Evolutionary conservation across 2,329 filamentous ascomycete species (phyloP), one percentile per base, ranked within the genome.

Genomic region (Dothidotthia symphoricarpi): DNA sequence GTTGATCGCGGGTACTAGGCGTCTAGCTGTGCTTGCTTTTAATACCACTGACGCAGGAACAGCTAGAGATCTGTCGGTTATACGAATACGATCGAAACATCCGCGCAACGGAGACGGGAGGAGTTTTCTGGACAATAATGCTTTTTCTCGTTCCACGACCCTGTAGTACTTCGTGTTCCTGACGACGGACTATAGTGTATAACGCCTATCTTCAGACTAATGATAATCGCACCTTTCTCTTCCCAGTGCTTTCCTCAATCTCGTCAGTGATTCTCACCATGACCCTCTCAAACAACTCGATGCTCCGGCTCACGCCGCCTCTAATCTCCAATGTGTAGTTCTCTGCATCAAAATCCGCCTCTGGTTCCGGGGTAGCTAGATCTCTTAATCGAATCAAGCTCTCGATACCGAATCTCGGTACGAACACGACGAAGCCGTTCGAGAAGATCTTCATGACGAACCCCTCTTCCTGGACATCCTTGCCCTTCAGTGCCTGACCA

Each of bases 371-470:
- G 12, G 85, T 80, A 3, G 83, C 83, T 41, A 97, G 75, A 69
- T 97, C 93, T 41, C 88, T 76, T 53, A 97, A 71, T 9, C 91
- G 78, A 49, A 98, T 93, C 45, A 96, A 72, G 27, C 88, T 86
- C 72, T 98, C 93, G 57, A 98, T 94, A 27, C 93, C 93, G 67
- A 98, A 98, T 12, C 88, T 76, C 6, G 93, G 93, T 33, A 98
- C 91, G 45, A 97, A 90, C 9, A 97, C 90, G 13, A 97, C 93
- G 56, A 96, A 91, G 6, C 93, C 93, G 69, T 98, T 98, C 64
- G 86, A 89, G 69, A 98, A 98, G 36, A 98, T 85, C 63, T 88
- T 87, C 86, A 98, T 95, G 30, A 98, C 82, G 66, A 95, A 97
- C 3, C 88, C 93, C 41, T 96, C 90, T 67, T 96, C 90, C 55